A percentile compares a stretch with the other conserved stretches of the same genome.
phyloP scores from a whole-genome alignment of 1,284 basidiomycete genomes.

The Tausonia pullulans region DNA sequence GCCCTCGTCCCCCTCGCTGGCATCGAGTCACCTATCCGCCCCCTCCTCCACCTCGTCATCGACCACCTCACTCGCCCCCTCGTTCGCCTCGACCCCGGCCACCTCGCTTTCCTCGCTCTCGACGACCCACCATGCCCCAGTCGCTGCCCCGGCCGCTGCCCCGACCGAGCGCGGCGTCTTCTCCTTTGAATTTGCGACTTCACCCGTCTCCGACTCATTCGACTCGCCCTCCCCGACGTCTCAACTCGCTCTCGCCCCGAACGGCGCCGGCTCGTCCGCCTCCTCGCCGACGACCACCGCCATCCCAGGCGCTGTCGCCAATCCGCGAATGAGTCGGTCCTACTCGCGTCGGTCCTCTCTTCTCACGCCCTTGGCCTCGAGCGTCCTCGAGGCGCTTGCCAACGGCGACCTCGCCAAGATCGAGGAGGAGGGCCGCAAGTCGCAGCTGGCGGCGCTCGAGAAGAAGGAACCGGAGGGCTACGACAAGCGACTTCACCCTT shows the following conservation, averaged over 20 bases:
- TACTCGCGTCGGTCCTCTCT: constrained; percentile 34
- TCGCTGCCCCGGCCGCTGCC: too few relatives aligned
- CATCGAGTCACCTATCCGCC: neutral
- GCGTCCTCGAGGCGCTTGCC: constrained; percentile 24
- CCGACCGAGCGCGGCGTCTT: constrained; percentile 5
- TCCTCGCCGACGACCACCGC: constrained; percentile 22
- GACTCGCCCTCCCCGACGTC: constrained; percentile 23
- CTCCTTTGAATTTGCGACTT: constrained; percentile 32
- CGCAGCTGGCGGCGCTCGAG: constrained; percentile 22
- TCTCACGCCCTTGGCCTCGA: constrained; percentile 31
- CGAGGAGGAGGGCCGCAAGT: constrained; percentile 22
- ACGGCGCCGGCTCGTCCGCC: constrained; percentile 1
- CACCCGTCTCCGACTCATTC: constrained; percentile 34
- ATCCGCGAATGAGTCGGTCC: constrained; percentile 31
- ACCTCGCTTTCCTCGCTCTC: neutral
- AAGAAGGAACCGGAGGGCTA: constrained; percentile 25
- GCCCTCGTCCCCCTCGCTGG: neutral
- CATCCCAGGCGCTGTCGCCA: constrained; percentile 27
- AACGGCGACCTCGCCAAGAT: constrained; percentile 11
- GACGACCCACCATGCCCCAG: neutral
- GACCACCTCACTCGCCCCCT: neutral
- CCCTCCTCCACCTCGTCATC: constrained; percentile 2
- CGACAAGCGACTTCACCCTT: constrained; percentile 34
- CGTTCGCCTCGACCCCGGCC: neutral
- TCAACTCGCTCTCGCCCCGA: constrained; percentile 11